Conservation (phyloP, 1,139 yeast species). For the Protomyces gravidus region DNA sequence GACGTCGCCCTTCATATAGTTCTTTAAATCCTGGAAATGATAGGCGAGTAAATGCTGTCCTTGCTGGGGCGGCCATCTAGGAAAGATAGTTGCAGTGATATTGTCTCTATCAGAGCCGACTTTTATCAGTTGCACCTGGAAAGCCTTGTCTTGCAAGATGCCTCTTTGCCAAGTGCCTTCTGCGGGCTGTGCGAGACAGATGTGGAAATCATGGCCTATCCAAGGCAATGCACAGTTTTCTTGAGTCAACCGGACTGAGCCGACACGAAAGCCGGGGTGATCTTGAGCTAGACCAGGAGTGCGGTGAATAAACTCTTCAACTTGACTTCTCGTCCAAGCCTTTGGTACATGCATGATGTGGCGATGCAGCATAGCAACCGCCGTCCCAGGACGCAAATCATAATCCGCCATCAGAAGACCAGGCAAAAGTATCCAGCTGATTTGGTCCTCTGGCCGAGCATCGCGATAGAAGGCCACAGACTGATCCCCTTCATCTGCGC, state of each 20-base stretch:
- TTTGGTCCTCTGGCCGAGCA: not conserved
- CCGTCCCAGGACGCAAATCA: too few relatives aligned
- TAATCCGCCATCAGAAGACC: not conserved
- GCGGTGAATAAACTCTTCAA: too few relatives aligned
- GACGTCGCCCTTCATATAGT: too few relatives aligned
- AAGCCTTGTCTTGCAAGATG: not conserved
- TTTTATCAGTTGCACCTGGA: not conserved
- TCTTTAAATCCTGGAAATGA: constrained; percentile 1
- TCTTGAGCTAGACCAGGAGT: too few relatives aligned
- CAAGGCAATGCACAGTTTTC: not conserved
- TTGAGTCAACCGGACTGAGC: not conserved
- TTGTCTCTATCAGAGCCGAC: not conserved
- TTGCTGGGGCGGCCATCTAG: not conserved
- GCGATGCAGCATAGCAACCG: not conserved
- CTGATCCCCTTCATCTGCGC: constrained; percentile 1
- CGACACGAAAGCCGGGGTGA: not conserved
- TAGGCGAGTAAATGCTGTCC: not conserved
- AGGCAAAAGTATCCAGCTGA: not conserved
- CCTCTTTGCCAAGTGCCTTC: not conserved
- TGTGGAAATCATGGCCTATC: not conserved
- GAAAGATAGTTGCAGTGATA: not conserved
- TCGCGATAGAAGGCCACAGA: not conserved
- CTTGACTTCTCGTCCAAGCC: too few relatives aligned
- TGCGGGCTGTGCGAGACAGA: not conserved
- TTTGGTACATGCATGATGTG: not conserved